Evolutionary conservation across 805 yeast species (phyloP).

Genomic region (Candida dajiaensis): DNA sequence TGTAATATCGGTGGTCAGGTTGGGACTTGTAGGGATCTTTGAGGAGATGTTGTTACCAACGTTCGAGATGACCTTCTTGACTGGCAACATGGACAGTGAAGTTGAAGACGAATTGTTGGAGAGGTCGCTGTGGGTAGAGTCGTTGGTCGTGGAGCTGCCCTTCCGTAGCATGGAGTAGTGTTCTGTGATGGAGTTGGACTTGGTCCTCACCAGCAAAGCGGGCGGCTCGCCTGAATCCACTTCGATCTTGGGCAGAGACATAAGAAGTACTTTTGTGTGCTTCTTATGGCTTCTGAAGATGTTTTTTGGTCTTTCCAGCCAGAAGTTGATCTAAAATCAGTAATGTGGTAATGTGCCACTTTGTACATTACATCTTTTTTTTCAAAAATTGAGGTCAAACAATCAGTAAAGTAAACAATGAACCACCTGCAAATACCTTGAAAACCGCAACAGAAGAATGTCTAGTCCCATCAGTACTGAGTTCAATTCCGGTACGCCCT

Average conservation of each 20-base stretch:
- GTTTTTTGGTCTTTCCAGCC: neutral
- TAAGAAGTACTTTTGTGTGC: neutral
- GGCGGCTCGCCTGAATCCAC: neutral
- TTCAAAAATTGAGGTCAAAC: neutral
- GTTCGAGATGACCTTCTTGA: conserved; percentile 12
- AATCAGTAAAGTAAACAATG: neutral
- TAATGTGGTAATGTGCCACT: neutral
- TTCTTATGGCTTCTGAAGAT: neutral
- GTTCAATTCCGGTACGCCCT: neutral
- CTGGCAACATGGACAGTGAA: conserved; percentile 2
- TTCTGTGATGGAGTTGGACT: conserved; percentile 11
- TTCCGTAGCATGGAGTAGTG: conserved; percentile 16
- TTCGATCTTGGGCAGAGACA: neutral
- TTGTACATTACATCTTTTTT: neutral
- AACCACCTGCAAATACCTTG: neutral
- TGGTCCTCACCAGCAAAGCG: neutral
- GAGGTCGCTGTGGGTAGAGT: neutral
- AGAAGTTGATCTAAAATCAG: neutral
- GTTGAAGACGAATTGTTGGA: neutral
- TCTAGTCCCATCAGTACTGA: neutral
- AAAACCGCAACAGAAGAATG: neutral
- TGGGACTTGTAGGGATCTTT: conserved; percentile 7
- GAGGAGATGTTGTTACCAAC: conserved; percentile 1
- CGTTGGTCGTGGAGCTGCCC: conserved; percentile 5
- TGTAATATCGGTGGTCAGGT: neutral